phyloP scores from a whole-genome alignment of 2,329 filamentous ascomycete species.

The Dichotomopilus funicola region DNA sequence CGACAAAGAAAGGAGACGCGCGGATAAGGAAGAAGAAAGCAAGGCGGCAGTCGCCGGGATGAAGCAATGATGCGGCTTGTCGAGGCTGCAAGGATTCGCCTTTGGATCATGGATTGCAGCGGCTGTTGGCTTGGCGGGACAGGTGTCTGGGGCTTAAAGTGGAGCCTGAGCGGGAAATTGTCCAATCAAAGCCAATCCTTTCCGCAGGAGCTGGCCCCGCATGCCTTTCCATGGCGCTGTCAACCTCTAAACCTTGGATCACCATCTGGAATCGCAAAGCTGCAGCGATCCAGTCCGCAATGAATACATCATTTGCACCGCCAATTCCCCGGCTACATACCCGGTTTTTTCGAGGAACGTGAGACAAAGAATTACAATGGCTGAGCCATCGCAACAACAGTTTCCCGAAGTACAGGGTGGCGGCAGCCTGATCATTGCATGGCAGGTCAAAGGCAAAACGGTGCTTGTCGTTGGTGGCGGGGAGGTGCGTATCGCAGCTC shows the following conservation, averaged over 20 bases:
- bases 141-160: background rate
- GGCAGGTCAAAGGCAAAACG: slow-evolving; percentile 85
- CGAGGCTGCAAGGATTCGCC: slow-evolving; percentile 2
- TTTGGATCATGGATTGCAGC: background rate
- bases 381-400: background rate
- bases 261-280: background rate
- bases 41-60: background rate
- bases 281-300: no score
- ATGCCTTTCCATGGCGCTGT: slow-evolving; percentile 1
- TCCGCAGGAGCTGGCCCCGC: background rate
- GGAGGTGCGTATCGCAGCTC: slow-evolving; percentile 57
- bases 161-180: background rate
- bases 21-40: background rate
- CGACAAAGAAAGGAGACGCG: background rate
- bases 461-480: slow-evolving; percentile 93
- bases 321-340: no score
- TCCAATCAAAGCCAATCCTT: background rate
- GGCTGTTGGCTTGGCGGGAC: slow-evolving; percentile 7
- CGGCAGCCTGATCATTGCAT: slow-evolving; percentile 88
- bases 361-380: slow-evolving; percentile 1
- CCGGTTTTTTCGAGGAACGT: no score
- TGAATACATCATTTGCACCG: no score
- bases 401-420: slow-evolving; percentile 83
- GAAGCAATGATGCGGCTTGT: background rate
- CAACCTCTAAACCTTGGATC: background rate